Conservation (phyloP, 345 rosid species). For the Cardamine occulta region DNA sequence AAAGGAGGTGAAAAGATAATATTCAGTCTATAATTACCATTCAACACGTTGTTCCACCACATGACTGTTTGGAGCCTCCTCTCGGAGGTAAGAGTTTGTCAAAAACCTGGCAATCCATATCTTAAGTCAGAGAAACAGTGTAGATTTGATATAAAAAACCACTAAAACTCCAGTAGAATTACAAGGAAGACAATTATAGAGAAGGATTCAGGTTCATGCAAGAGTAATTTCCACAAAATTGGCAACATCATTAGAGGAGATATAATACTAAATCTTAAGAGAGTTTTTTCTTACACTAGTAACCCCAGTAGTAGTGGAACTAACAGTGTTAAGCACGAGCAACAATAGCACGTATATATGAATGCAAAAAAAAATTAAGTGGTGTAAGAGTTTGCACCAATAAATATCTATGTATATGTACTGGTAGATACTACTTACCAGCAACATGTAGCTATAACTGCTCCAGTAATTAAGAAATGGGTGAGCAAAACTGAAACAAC, state of each 20-base stretch:
- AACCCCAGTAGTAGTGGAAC: not conserved
- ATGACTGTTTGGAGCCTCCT: constrained; percentile 96
- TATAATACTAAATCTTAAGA: not conserved
- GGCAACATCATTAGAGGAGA: not conserved
- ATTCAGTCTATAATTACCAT: constrained; percentile 63
- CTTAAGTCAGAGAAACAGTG: constrained; percentile 26
- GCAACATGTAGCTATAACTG: constrained; percentile 77
- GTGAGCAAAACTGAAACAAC: constrained; percentile 74
- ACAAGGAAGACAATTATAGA: not conserved
- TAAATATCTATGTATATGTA: constrained; percentile 14
- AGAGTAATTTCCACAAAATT: constrained; percentile 11
- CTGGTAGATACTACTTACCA: constrained; percentile 62
- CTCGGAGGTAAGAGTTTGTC: constrained; percentile 94
- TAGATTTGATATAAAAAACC: constrained; percentile 13
- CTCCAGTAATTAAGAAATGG: constrained; percentile 83
- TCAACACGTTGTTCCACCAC: constrained; percentile 99
- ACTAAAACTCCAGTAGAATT: not conserved
- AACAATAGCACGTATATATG: not conserved
- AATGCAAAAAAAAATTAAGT: not conserved
- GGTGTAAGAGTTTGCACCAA: constrained; percentile 3
- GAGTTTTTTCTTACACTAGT: not conserved
- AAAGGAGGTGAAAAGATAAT: constrained; percentile 9
- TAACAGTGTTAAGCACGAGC: not conserved
- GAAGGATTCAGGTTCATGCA: constrained; percentile 7
- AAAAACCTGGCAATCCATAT: constrained; percentile 65